Percentiles rank a stretch among this genome's conserved stretches.
Evolutionary conservation across 495 filamentous ascomycete species (phyloP).

Genomic region (Hypoxylon intermedium): DNA sequence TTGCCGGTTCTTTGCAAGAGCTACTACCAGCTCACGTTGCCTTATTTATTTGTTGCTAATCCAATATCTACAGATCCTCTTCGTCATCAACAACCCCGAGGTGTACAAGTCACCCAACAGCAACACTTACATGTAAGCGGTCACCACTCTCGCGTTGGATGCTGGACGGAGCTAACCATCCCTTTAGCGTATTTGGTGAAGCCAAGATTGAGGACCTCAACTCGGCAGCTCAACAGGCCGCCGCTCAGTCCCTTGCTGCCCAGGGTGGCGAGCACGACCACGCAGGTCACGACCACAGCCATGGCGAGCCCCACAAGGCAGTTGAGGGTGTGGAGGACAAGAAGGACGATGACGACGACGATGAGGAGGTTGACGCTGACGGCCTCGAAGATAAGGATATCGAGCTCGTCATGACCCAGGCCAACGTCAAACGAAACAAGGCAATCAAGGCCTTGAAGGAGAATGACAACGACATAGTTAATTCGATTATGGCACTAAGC

Average conservation of each 20-base stretch:
- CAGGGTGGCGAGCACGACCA: conserved; percentile 55
- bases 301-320: conserved; percentile 75
- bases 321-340: conserved; percentile 72
- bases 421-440: conserved; percentile 94
- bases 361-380: conserved; percentile 89
- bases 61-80: conserved; percentile 75
- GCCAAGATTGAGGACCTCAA: conserved; percentile 99
- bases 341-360: conserved; percentile 87
- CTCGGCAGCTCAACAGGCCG: conserved; percentile 92
- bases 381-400: conserved; percentile 99
- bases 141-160: neutral
- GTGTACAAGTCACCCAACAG: conserved; percentile 98
- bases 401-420: conserved; percentile 98
- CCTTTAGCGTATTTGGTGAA: conserved; percentile 93
- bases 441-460: conserved; percentile 97
- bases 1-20: neutral
- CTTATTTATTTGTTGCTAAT: conserved; percentile 37
- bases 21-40: no score
- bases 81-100: conserved; percentile 99
- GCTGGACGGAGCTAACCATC: conserved; percentile 8
- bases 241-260: conserved; percentile 66
- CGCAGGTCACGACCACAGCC: conserved; percentile 69
- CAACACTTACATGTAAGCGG: conserved; percentile 97
- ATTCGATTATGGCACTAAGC: conserved; percentile 99
- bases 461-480: conserved; percentile 99